Conservation (phyloP, 2,329 filamentous ascomycete species). For the Fusarium sp. region DNA sequence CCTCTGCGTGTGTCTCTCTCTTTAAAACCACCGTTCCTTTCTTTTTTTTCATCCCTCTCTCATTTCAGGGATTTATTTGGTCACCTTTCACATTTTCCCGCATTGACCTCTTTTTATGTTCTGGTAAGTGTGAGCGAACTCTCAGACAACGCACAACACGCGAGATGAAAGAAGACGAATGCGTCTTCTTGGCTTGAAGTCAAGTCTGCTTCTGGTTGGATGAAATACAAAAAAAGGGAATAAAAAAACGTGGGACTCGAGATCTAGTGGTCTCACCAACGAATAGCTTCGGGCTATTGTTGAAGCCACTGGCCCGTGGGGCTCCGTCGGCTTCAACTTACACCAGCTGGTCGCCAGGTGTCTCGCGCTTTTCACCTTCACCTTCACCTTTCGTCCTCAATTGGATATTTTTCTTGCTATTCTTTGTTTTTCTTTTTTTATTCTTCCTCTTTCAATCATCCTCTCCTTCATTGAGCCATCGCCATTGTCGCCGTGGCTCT, state of each 20-base stretch:
- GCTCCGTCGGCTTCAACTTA: slow-evolving; percentile 17
- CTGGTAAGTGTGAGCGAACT: slow-evolving; percentile 25
- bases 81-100: slow-evolving; percentile 4
- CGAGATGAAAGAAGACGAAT: slow-evolving; percentile 5
- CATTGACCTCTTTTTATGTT: slow-evolving; percentile 4
- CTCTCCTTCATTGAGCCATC: slow-evolving; percentile 3
- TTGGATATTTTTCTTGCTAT: neutral
- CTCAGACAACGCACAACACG: slow-evolving; percentile 16
- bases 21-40: slow-evolving; percentile 26
- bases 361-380: slow-evolving; percentile 7
- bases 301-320: neutral
- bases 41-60: slow-evolving; percentile 26
- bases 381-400: slow-evolving; percentile 14
- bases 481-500: neutral
- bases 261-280: slow-evolving; percentile 18
- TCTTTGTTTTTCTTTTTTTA: slow-evolving; percentile 25
- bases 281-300: neutral
- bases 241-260: neutral
- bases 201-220: slow-evolving; percentile 8
- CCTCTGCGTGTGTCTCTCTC: slow-evolving; percentile 36
- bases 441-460: slow-evolving; percentile 9
- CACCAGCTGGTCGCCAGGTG: slow-evolving; percentile 15
- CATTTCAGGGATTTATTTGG: slow-evolving; percentile 7
- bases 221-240: neutral
- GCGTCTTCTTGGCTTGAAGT: slow-evolving; percentile 4